Conservation (phyloP, 2,329 filamentous ascomycete species). For the Aspergillus aculeatinus region DNA sequence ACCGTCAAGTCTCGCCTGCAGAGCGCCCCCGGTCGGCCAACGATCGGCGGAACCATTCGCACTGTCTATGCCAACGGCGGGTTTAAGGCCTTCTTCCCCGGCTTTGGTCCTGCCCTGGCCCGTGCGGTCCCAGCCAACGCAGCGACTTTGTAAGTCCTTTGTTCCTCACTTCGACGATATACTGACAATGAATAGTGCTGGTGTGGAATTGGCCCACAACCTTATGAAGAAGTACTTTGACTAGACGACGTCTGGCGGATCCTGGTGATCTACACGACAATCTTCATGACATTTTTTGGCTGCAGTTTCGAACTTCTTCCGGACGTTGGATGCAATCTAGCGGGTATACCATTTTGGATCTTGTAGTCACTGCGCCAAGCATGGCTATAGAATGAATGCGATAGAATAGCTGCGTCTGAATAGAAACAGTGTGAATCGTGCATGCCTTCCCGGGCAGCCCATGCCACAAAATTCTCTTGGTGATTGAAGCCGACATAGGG, state of each 20-base stretch:
- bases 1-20: slow-evolving; percentile 94
- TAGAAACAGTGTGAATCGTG: too few relatives aligned
- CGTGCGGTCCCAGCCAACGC: slow-evolving; percentile 95
- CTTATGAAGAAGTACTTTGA: slow-evolving; percentile 50
- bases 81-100: slow-evolving; percentile 91
- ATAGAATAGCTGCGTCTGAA: not conserved
- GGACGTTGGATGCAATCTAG: not conserved
- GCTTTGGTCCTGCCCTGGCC: slow-evolving; percentile 87
- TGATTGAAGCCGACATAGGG: too few relatives aligned
- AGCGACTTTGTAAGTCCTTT: slow-evolving; percentile 69
- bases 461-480: too few relatives aligned
- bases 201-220: slow-evolving; percentile 53
- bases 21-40: slow-evolving; percentile 81
- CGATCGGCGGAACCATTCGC: slow-evolving; percentile 74
- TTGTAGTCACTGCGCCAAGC: not conserved
- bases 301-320: not conserved
- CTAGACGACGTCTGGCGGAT: slow-evolving; percentile 6
- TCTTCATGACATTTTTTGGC: not conserved
- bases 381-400: not conserved
- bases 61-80: slow-evolving; percentile 83
- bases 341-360: not conserved
- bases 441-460: too few relatives aligned
- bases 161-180: too few relatives aligned
- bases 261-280: not conserved
- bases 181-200: slow-evolving; percentile 34